A percentile compares a stretch with the other conserved stretches of the same genome.
Conservation (phyloP, 441 rosid species). For the Arabidopsis hybrid region DNA sequence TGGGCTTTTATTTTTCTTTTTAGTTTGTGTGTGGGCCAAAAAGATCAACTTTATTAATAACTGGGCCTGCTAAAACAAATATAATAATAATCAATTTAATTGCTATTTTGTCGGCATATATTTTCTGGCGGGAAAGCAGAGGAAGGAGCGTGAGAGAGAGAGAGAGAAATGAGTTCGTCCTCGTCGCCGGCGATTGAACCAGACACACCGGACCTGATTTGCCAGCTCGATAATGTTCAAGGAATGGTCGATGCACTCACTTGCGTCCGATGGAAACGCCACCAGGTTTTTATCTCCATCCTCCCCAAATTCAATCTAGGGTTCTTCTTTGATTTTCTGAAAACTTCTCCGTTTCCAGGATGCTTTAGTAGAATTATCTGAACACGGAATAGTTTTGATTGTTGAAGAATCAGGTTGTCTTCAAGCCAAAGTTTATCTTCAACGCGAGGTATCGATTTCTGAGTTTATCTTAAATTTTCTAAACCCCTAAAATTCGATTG, state of each 20-base stretch:
- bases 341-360: slow-evolving; percentile 51
- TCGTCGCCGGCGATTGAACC: slow-evolving; percentile 75
- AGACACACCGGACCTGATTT: slow-evolving; percentile 71
- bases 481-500: background rate
- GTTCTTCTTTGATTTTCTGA: background rate
- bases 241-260: slow-evolving; percentile 93
- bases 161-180: slow-evolving; percentile 68
- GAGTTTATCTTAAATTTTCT: background rate
- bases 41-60: too few species aligned
- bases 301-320: background rate
- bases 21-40: too few species aligned
- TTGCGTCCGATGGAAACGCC: slow-evolving; percentile 92
- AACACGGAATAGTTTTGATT: slow-evolving; percentile 83
- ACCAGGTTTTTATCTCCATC: slow-evolving; percentile 59
- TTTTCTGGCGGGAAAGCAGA: slow-evolving; percentile 59
- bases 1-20: too few species aligned
- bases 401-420: slow-evolving; percentile 91
- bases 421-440: slow-evolving; percentile 93
- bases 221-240: slow-evolving; percentile 81
- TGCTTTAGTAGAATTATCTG: slow-evolving; percentile 83
- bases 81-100: too few species aligned
- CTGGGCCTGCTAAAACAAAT: slow-evolving; percentile 1
- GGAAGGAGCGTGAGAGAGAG: background rate
- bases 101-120: too few species aligned
- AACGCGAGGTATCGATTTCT: slow-evolving; percentile 67